Evolutionary conservation across 306 rosid genomes (phyloP).

Genomic region (Amphicarpaea edgeworthii): DNA sequence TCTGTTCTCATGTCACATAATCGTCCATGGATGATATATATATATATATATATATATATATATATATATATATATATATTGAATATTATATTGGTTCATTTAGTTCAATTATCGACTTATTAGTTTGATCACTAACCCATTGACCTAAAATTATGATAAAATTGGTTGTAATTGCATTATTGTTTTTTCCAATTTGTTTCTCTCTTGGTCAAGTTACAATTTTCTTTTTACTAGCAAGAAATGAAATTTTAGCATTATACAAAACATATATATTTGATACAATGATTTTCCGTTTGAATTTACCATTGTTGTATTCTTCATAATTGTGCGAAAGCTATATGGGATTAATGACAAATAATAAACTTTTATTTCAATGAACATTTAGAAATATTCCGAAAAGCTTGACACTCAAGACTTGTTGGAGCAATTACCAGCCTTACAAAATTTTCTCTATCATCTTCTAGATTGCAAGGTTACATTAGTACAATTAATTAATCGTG

Average conservation of each 20-base stretch:
- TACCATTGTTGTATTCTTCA: not conserved
- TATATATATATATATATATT: no score
- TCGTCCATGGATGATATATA: no score
- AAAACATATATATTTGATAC: not conserved
- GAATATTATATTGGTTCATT: no score
- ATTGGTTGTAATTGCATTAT: no score
- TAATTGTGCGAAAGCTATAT: not conserved
- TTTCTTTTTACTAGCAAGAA: not conserved
- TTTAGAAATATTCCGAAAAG: constrained; percentile 66
- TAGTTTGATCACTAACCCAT: no score
- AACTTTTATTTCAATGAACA: not conserved
- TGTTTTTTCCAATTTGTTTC: not conserved
- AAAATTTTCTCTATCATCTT: constrained; percentile 76
- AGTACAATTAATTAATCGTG: not conserved
- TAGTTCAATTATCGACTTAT: no score
- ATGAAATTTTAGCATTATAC: not conserved
- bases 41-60: no score
- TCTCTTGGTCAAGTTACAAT: no score
- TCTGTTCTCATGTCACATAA: no score
- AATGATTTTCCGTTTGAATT: not conserved
- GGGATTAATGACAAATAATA: not conserved
- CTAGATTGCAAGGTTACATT: constrained; percentile 84
- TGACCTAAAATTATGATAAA: no score
- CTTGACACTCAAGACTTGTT: constrained; percentile 70
- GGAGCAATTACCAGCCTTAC: constrained; percentile 82